Percentiles rank a stretch among this genome's conserved stretches.
phyloP scores from a whole-genome alignment of 306 rosid species.

The Prinsepia uniflora region DNA sequence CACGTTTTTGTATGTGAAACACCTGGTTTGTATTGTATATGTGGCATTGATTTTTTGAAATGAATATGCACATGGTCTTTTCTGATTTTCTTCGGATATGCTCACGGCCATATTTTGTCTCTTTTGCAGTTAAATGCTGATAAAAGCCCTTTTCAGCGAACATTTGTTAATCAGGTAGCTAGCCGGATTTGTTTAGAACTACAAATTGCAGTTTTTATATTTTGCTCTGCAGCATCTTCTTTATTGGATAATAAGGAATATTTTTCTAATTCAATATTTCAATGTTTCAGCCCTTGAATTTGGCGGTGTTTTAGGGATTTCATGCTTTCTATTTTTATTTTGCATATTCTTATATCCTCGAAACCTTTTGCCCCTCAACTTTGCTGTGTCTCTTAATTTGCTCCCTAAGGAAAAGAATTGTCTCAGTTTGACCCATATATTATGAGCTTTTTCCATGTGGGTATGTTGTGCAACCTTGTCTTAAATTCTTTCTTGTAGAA shows the following conservation, averaged over 20 bases:
- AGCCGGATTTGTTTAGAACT: slow-evolving; percentile 23
- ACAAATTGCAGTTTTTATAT: slow-evolving; percentile 16
- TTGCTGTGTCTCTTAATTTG: neutral
- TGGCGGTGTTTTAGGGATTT: slow-evolving; percentile 13
- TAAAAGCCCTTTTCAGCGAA: slow-evolving; percentile 94
- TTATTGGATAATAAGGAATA: neutral
- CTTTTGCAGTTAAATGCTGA: slow-evolving; percentile 82
- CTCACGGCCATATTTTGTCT: slow-evolving; percentile 26
- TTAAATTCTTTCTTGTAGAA: neutral
- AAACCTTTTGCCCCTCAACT: neutral
- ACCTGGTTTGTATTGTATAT: neutral
- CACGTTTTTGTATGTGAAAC: neutral
- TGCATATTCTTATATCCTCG: slow-evolving; percentile 3
- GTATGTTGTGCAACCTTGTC: neutral
- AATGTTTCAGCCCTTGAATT: neutral
- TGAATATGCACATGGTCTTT: neutral
- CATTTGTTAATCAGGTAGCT: slow-evolving; percentile 92
- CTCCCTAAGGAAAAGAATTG: neutral
- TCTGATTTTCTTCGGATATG: neutral
- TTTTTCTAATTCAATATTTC: neutral
- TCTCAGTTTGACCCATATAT: neutral
- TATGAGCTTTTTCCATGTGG: neutral
- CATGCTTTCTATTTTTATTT: slow-evolving; percentile 13
- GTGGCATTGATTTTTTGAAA: neutral
- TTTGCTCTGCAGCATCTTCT: slow-evolving; percentile 15